Evolutionary conservation across 202 grass and related monocot genomes (phyloP).

Genomic region (Hordeum pubiflorum): DNA sequence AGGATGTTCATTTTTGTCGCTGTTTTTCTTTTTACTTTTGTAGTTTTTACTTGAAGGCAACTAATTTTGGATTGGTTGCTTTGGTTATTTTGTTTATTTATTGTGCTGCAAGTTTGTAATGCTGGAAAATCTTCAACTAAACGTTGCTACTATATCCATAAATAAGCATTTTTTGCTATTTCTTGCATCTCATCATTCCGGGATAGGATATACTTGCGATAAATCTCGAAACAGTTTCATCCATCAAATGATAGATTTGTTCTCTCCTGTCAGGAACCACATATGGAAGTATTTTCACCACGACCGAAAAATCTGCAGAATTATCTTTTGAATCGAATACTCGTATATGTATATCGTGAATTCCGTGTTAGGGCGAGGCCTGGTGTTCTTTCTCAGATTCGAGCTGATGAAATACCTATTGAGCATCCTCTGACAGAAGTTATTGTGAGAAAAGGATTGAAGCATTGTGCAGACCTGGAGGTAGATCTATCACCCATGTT

Average conservation of each 20-base stretch:
- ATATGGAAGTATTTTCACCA: slow-evolving; percentile 86
- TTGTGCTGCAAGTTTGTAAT: slow-evolving; percentile 8
- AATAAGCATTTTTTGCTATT: neutral
- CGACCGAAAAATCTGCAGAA: slow-evolving; percentile 64
- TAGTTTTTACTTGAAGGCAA: neutral
- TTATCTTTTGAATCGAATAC: slow-evolving; percentile 77
- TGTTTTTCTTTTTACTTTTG: slow-evolving; percentile 6
- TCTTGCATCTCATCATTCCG: too few species aligned
- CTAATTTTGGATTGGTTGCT: neutral
- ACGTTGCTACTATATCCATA: neutral
- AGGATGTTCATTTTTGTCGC: slow-evolving; percentile 9
- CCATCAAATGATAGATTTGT: slow-evolving; percentile 6
- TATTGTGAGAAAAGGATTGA: slow-evolving; percentile 68
- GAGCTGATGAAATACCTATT: slow-evolving; percentile 66
- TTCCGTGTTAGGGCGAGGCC: slow-evolving; percentile 83
- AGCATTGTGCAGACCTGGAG: slow-evolving; percentile 86
- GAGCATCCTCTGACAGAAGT: slow-evolving; percentile 72
- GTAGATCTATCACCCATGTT: slow-evolving; percentile 28
- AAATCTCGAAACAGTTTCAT: too few species aligned
- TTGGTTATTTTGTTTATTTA: neutral
- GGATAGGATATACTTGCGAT: too few species aligned
- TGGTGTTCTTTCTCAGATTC: slow-evolving; percentile 53
- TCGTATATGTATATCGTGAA: slow-evolving; percentile 82
- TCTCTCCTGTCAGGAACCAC: slow-evolving; percentile 66
- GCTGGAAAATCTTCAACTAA: neutral